Conservation (phyloP, 1,284 basidiomycete species). For the Puccinia horiana region DNA sequence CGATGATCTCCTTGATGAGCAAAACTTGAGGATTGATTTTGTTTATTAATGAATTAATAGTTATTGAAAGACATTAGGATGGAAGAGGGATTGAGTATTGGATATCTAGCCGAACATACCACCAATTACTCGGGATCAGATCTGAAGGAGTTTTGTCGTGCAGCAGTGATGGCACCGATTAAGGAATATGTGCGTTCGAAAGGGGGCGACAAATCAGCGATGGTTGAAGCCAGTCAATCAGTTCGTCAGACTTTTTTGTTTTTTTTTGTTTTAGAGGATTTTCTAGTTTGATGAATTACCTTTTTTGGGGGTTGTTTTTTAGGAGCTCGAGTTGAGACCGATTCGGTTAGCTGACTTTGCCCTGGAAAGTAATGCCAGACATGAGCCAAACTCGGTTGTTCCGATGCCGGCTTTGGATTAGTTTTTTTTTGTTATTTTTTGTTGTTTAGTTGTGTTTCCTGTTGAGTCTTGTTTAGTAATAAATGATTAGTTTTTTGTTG, state of each 20-base stretch:
- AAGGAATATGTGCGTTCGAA: constrained; percentile 43
- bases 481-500: no score
- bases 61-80: constrained; percentile 59
- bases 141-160: constrained; percentile 89
- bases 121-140: constrained; percentile 87
- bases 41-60: background rate
- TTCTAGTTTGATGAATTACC: background rate
- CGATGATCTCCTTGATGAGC: constrained; percentile 40
- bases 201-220: constrained; percentile 41
- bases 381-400: background rate
- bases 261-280: background rate
- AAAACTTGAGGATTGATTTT: background rate
- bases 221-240: constrained; percentile 39
- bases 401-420: constrained; percentile 21
- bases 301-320: background rate
- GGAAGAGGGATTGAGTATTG: constrained; percentile 68
- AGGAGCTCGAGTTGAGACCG: constrained; percentile 47
- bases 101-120: constrained; percentile 70
- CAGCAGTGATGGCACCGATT: constrained; percentile 58
- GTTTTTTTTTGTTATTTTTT: background rate
- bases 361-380: background rate
- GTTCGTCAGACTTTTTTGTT: background rate
- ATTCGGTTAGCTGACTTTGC: constrained; percentile 27
- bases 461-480: no score
- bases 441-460: no score